A percentile compares a stretch with the other conserved stretches of the same genome.
Evolutionary conservation across 1,139 yeast genomes (phyloP).

Genomic region (Sugiyamaella castrensis): DNA sequence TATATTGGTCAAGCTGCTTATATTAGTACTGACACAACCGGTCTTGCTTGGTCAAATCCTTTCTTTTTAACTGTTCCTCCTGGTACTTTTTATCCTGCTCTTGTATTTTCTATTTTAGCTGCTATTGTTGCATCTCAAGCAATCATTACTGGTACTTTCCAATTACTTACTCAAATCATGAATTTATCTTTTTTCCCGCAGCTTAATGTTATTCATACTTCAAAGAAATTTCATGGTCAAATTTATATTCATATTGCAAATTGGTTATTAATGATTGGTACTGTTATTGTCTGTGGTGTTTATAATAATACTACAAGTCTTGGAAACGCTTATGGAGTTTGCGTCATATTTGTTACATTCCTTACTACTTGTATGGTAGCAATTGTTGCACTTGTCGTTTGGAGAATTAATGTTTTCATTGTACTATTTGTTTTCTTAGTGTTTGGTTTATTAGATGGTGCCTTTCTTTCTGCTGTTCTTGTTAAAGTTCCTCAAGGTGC

Average conservation of each 20-base stretch:
- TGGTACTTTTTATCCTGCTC: slow-evolving; percentile 50
- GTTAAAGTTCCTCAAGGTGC: slow-evolving; percentile 56
- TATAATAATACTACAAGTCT: slow-evolving; percentile 50
- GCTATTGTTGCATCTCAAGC: slow-evolving; percentile 63
- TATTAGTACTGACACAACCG: slow-evolving; percentile 44
- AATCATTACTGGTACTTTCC: slow-evolving; percentile 53
- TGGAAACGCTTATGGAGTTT: slow-evolving; percentile 60
- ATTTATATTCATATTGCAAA: slow-evolving; percentile 53
- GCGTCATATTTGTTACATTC: slow-evolving; percentile 53
- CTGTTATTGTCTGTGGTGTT: slow-evolving; percentile 50
- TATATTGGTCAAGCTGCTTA: slow-evolving; percentile 61
- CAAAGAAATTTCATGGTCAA: slow-evolving; percentile 45
- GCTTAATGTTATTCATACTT: slow-evolving; percentile 46
- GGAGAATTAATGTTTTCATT: slow-evolving; percentile 40
- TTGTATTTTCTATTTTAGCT: slow-evolving; percentile 51
- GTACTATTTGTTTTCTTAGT: slow-evolving; percentile 40
- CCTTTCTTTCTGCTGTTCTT: slow-evolving; percentile 47
- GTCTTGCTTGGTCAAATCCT: slow-evolving; percentile 46
- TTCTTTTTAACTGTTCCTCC: slow-evolving; percentile 50
- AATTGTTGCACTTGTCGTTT: slow-evolving; percentile 48
- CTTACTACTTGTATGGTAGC: slow-evolving; percentile 50
- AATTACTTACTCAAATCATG: slow-evolving; percentile 51
- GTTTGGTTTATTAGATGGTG: slow-evolving; percentile 48
- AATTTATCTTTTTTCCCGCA: slow-evolving; percentile 54
- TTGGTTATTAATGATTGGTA: slow-evolving; percentile 50